Base-by-base conservation (phyloP, 139 green algal species). In the Chlamydomonas schloesseri region DNA sequence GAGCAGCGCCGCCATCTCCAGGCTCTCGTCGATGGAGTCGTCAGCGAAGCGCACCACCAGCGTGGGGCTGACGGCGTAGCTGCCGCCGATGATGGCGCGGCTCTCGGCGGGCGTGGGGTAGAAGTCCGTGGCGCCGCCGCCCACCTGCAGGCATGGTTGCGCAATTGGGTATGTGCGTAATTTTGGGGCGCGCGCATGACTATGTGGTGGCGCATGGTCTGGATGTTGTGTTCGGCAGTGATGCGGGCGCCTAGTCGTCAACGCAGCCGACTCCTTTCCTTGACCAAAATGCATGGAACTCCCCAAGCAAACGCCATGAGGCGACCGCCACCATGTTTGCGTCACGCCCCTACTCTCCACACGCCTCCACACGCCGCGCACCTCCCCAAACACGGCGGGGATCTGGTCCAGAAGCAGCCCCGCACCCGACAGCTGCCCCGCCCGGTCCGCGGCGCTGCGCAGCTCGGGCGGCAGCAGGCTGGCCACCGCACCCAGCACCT, bases 1-100 rank as follows among this genome's bases (percentile, higher is more conserved):
- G 46, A 94, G 69, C 13, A 90, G 60, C 6, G 26, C 24, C 23
- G n/a, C 60, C 33, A 95, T 83, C 67, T 93, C 87, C 0, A 31
- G 29, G 24, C 89, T 93, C 67, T 95, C 92, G 79, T 96, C 93
- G 26, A 96, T 93, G 42, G 33, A 79, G 79, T 96, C 93, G 34
- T 94, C 71, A 14, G 55, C 33, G 64, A 96, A 96, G 60, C 85
- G 81, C 15, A 94, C 69, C 60, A 96, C 36, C 70, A 96, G 74
- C 10, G 89, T 93, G 20, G 73, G 47, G 9, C 77, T 60, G 14
- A 92, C 82, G 37, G 18, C 34, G 78, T 95, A 96, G 29, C 46
- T 31, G 3, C 6, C 13, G 10, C 20, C 23, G 36, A 96, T 91
- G 34, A 96, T 36, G 14, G 33, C 37, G 10, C 86, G 84, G 55